A percentile compares a stretch with the other conserved stretches of the same genome.
These are phyloP conservation scores for Aurinia saxatilis DNA, from an alignment of 345 rosid species.

Conservation along the genomic window DNA sequence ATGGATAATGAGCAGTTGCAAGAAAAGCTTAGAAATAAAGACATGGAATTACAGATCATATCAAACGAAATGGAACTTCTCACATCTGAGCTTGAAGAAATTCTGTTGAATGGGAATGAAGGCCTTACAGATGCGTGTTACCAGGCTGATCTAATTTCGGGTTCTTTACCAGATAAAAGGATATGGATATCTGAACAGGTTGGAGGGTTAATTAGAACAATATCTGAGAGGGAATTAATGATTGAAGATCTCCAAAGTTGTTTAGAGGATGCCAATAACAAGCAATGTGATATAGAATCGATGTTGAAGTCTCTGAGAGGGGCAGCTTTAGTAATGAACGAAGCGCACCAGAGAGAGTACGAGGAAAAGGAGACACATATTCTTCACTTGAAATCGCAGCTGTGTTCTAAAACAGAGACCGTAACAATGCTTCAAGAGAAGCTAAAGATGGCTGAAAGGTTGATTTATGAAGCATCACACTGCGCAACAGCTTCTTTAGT, in stretches of 20 bases:
- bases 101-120: conserved; percentile 63
- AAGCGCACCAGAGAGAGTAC: conserved; percentile 81
- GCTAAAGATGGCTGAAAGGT: conserved; percentile 46
- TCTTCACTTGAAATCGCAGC: conserved; percentile 45
- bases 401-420: conserved; percentile 39
- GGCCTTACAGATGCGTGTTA: conserved; percentile 55
- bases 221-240: conserved; percentile 63
- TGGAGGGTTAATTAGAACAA: conserved; percentile 47
- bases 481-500: conserved; percentile 80
- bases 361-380: conserved; percentile 62
- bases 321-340: conserved; percentile 73
- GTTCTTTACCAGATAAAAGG: conserved; percentile 66
- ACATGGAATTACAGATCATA: conserved; percentile 41
- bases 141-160: conserved; percentile 61
- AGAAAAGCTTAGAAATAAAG: conserved; percentile 53
- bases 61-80: conserved; percentile 75
- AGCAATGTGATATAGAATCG: conserved; percentile 59
- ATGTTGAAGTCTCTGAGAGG: conserved; percentile 84
- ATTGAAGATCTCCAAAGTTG: conserved; percentile 78
- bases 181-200: conserved; percentile 85
- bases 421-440: conserved; percentile 46
- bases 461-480: conserved; percentile 40
- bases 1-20: conserved; percentile 51
- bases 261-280: conserved; percentile 74
- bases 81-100: conserved; percentile 62